Evolutionary conservation across 2,329 filamentous ascomycete species (phyloP), one percentile per base, ranked within the genome.

Genomic region (Macrophomina tecta): DNA sequence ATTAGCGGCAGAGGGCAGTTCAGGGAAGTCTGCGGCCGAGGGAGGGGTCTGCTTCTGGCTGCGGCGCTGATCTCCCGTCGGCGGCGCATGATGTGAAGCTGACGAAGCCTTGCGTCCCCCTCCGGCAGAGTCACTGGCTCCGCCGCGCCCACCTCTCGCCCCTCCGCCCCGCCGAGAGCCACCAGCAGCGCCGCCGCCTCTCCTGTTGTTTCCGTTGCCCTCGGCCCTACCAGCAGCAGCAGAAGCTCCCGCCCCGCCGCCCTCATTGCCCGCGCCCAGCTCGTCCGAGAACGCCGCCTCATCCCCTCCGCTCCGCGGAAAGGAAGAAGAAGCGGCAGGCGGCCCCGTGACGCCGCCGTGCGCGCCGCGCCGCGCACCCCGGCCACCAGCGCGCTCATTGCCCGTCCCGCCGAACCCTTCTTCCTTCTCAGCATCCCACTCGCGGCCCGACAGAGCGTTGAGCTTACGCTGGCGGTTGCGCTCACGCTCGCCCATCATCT

Each of bases 351-450:
- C 78, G 32, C 82, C 84, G 8, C 85, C 85, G 69, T 86, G 79
- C 69, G 84, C 83, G 9, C 84, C 85, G 38, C 85, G 77, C 34
- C 82, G 75, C n/a, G 53, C 56, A 23, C 23, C 23, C 68, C 81
- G 83, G 30, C 81, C 79, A 23, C 82, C 78, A 9, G 80, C 76
- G 63, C 73, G 76, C 74, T 70, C 81, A 71, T 72, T 81, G 69
- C 69, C 78, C 67, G 72, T 80, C 70, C 82, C 73, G 4, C 72
- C 71, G 75, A 80, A 87, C 53, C 86, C 83, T 48, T 87, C 85
- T 68, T 88, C 85, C 76, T 90, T 89, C 69, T 87, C 83, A 4
- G 83, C 80, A 74, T 90, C 87, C 87, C 87, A 90, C 71, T 89
- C 87, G 16, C 87, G 77, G 0, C 86, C 86, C 2, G 80, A 82